phyloP scores from a whole-genome alignment of 257 asterid genomes.

The Solanum gandarillasii region DNA sequence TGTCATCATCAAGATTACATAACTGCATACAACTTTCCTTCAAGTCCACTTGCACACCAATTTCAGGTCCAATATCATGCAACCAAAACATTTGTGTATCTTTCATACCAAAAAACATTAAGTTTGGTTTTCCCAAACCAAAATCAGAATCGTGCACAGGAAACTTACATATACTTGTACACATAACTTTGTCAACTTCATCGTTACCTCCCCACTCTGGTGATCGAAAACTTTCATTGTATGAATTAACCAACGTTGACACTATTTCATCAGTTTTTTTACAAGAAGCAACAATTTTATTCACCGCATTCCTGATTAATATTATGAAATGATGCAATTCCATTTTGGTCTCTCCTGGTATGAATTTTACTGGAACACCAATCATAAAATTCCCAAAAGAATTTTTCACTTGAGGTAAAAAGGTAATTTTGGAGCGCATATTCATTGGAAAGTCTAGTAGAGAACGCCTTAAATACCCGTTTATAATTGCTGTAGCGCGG shows the following conservation, averaged over 20 bases:
- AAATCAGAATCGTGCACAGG: background rate
- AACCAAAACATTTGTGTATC: background rate
- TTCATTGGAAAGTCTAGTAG: background rate
- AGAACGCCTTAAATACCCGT: background rate
- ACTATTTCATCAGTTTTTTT: background rate
- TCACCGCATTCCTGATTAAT: background rate
- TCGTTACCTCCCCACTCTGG: background rate
- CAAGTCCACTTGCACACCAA: background rate
- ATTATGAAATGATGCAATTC: background rate
- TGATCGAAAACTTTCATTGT: background rate
- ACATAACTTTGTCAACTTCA: background rate
- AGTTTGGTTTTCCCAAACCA: constrained; percentile 3
- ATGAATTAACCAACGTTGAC: background rate
- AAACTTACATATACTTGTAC: background rate
- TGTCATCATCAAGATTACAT: background rate
- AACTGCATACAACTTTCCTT: background rate
- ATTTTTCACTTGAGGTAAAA: background rate
- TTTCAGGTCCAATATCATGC: background rate
- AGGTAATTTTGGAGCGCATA: background rate
- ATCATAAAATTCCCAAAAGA: background rate
- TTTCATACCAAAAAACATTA: background rate
- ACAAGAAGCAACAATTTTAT: background rate
- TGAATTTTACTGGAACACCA: background rate
- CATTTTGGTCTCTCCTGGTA: background rate
- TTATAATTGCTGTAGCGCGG: background rate